phyloP scores from a whole-genome alignment of 805 yeast species.

The Hemisphaericaspora nanyangensis region DNA sequence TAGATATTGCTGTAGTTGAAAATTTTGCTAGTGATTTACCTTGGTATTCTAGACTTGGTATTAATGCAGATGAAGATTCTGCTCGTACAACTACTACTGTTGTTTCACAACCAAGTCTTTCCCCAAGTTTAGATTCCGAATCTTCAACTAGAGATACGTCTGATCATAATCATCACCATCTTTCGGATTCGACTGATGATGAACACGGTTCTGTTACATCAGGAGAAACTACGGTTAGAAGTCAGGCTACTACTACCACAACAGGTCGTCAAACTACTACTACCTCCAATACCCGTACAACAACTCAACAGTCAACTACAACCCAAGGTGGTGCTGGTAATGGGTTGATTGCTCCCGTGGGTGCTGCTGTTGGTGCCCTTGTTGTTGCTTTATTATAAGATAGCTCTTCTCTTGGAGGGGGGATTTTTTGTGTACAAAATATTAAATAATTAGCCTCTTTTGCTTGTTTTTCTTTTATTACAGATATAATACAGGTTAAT shows the following conservation, averaged over 20 bases:
- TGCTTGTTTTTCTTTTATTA: slow-evolving; percentile 2
- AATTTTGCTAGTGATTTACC: slow-evolving; percentile 34
- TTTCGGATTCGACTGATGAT: too few species aligned
- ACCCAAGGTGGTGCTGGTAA: slow-evolving; percentile 9
- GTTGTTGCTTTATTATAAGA: slow-evolving; percentile 30
- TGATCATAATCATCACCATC: neutral
- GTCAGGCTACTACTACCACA: slow-evolving; percentile 6
- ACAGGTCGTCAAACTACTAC: slow-evolving; percentile 1
- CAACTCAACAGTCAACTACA: neutral
- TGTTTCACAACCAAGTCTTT: neutral
- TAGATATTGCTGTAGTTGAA: slow-evolving; percentile 21
- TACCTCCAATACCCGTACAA: neutral
- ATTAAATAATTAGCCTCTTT: neutral
- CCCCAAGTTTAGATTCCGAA: slow-evolving; percentile 1
- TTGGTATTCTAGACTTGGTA: slow-evolving; percentile 30
- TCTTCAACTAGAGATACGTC: neutral
- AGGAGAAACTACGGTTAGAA: neutral
- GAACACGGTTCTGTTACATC: slow-evolving; percentile 3
- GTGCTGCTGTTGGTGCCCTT: slow-evolving; percentile 30
- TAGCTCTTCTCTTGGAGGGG: too few species aligned
- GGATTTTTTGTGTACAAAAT: too few species aligned
- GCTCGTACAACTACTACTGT: slow-evolving; percentile 8
- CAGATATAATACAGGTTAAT: too few species aligned
- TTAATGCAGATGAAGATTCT: slow-evolving; percentile 12
- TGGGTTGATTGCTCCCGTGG: slow-evolving; percentile 22